phyloP scores from a whole-genome alignment of 2,329 filamentous ascomycete species.

The Penicillium paneum region DNA sequence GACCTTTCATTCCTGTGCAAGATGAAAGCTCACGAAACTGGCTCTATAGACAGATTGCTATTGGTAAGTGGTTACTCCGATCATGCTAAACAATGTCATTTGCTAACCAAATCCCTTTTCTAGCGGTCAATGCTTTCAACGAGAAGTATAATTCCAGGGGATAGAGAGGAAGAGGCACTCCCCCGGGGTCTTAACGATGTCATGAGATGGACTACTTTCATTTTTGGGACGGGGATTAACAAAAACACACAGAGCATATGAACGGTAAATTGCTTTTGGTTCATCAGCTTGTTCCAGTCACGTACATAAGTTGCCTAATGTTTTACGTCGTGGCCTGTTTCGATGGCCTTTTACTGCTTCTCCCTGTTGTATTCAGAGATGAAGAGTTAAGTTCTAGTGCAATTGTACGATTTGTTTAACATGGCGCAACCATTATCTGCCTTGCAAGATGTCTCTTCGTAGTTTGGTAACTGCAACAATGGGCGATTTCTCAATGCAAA shows the following conservation, averaged over 20 bases:
- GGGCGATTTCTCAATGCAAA: background rate
- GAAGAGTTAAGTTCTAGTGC: background rate
- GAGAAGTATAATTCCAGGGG: constrained; percentile 64
- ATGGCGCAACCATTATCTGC: background rate
- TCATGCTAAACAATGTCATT: background rate
- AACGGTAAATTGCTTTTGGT: background rate
- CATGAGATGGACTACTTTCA: constrained; percentile 19
- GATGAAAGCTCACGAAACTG: constrained; percentile 73
- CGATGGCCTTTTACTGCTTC: background rate
- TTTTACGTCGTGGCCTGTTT: background rate
- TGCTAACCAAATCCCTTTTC: constrained; percentile 11
- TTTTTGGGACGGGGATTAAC: constrained; percentile 4
- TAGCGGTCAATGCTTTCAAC: constrained; percentile 64
- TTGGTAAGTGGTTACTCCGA: constrained; percentile 42
- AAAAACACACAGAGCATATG: constrained; percentile 8
- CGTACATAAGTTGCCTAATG: constrained; percentile 7
- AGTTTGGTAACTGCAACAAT: background rate
- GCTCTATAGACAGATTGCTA: constrained; percentile 63
- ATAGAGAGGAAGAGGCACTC: constrained; percentile 22
- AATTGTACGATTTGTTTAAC: background rate
- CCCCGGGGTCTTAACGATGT: constrained; percentile 16
- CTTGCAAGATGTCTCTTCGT: background rate
- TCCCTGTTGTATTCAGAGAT: background rate
- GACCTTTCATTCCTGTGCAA: constrained; percentile 90
- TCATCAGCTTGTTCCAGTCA: background rate